These are phyloP conservation scores for Pichia insulana DNA, from an alignment of 805 yeast species.

Conservation along the genomic window DNA sequence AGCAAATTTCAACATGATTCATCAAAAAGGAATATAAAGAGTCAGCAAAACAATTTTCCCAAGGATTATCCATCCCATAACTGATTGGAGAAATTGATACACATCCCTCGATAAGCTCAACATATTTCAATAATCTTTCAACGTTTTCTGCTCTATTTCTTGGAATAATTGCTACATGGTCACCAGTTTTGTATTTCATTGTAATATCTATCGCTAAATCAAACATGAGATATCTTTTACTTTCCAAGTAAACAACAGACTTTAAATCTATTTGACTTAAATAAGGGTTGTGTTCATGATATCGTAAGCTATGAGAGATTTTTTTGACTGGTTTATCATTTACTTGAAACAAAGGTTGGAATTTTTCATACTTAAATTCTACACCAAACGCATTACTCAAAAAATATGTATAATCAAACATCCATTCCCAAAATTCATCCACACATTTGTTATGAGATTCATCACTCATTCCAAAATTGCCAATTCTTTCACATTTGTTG, in stretches of 20 bases:
- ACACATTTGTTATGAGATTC: constrained; percentile 87
- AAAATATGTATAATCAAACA: constrained; percentile 59
- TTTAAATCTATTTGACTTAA: constrained; percentile 44
- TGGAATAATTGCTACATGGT: constrained; percentile 88
- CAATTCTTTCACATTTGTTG: constrained; percentile 57
- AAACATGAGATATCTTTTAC: constrained; percentile 47
- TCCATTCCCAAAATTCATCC: constrained; percentile 88
- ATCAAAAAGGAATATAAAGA: constrained; percentile 71
- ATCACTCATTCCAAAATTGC: constrained; percentile 76
- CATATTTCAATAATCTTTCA: constrained; percentile 44
- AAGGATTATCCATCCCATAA: constrained; percentile 35
- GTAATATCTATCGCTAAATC: constrained; percentile 57
- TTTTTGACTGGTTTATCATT: constrained; percentile 19
- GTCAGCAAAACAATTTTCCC: constrained; percentile 28
- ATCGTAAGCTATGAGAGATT: constrained; percentile 16
- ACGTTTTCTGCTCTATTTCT: constrained; percentile 67
- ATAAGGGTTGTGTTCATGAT: constrained; percentile 42
- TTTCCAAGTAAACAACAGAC: constrained; percentile 53
- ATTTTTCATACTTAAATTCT: constrained; percentile 19
- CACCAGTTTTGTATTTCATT: constrained; percentile 83
- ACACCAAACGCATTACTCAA: not conserved
- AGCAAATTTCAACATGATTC: constrained; percentile 76
- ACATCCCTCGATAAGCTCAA: not conserved
- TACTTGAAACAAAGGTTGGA: constrained; percentile 51
- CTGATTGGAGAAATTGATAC: constrained; percentile 38